A percentile compares a stretch with the other conserved stretches of the same genome.
Evolutionary conservation across 805 yeast species (phyloP).

Genomic region (Nakazawaea ishiwadae): DNA sequence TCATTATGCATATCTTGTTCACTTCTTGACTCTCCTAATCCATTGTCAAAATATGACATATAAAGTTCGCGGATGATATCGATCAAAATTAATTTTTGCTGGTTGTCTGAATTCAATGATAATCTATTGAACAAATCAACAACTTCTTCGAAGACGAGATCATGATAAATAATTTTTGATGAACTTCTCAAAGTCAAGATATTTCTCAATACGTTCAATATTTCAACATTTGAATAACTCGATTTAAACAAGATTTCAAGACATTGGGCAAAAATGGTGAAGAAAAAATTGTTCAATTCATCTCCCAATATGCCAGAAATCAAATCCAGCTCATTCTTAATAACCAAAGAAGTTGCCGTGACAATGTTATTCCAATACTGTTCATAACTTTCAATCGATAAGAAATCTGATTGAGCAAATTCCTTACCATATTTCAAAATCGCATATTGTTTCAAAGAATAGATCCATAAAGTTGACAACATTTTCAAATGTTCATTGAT

Average conservation of each 20-base stretch:
- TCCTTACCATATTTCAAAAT: constrained; percentile 49
- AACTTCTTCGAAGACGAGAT: constrained; percentile 67
- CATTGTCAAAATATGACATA: constrained; percentile 32
- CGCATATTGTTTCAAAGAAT: constrained; percentile 70
- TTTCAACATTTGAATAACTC: constrained; percentile 30
- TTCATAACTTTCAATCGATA: constrained; percentile 43
- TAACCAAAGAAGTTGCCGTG: constrained; percentile 65
- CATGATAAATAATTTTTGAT: constrained; percentile 56
- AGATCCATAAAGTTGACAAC: constrained; percentile 76
- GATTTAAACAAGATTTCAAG: constrained; percentile 61
- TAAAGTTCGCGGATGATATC: constrained; percentile 59
- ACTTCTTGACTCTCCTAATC: constrained; percentile 17
- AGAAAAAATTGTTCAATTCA: constrained; percentile 63
- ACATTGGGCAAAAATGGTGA: constrained; percentile 80
- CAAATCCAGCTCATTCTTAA: constrained; percentile 43
- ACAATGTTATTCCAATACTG: constrained; percentile 73
- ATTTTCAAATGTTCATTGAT: constrained; percentile 52
- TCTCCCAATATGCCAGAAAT: constrained; percentile 46
- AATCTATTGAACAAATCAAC: constrained; percentile 73
- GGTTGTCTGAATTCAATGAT: constrained; percentile 47
- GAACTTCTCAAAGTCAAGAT: constrained; percentile 55
- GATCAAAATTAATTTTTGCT: constrained; percentile 43
- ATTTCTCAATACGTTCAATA: constrained; percentile 52
- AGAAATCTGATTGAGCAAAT: constrained; percentile 33
- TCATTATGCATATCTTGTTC: constrained; percentile 44